Conservation (phyloP, 257 asterid genomes). For the Eustoma russellianum region DNA sequence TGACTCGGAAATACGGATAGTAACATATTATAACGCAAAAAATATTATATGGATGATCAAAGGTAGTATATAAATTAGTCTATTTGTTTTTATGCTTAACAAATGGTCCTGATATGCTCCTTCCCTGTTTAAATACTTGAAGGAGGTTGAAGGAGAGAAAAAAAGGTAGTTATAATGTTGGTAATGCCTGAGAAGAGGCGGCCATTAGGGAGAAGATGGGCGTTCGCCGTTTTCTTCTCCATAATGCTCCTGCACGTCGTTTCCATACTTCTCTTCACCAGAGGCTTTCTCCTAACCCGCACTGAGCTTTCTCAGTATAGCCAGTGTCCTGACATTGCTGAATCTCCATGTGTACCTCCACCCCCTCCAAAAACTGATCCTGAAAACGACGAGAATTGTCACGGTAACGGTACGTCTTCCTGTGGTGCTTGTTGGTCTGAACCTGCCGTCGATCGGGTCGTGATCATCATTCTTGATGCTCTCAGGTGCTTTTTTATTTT, state of each 20-base stretch:
- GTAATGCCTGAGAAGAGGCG: slow-evolving; percentile 30
- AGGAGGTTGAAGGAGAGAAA: too few species aligned
- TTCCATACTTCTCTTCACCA: slow-evolving; percentile 61
- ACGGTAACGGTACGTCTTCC: slow-evolving; percentile 8
- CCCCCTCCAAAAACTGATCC: background rate
- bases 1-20: too few species aligned
- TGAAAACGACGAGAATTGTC: slow-evolving; percentile 15
- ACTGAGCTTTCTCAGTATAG: slow-evolving; percentile 74
- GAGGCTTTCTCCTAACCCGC: slow-evolving; percentile 96
- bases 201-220: slow-evolving; percentile 40
- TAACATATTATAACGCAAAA: too few species aligned
- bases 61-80: too few species aligned
- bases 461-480: slow-evolving; percentile 86
- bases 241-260: slow-evolving; percentile 51
- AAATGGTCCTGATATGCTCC: too few species aligned
- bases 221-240: slow-evolving; percentile 38
- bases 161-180: too few species aligned
- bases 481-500: slow-evolving; percentile 39
- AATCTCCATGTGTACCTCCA: slow-evolving; percentile 57
- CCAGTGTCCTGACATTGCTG: slow-evolving; percentile 54
- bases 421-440: slow-evolving; percentile 50
- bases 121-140: too few species aligned
- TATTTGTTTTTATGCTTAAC: too few species aligned
- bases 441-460: slow-evolving; percentile 71
- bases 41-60: too few species aligned